phyloP scores from a whole-genome alignment of 768 basidiomycete species.

The Mycena pura region DNA sequence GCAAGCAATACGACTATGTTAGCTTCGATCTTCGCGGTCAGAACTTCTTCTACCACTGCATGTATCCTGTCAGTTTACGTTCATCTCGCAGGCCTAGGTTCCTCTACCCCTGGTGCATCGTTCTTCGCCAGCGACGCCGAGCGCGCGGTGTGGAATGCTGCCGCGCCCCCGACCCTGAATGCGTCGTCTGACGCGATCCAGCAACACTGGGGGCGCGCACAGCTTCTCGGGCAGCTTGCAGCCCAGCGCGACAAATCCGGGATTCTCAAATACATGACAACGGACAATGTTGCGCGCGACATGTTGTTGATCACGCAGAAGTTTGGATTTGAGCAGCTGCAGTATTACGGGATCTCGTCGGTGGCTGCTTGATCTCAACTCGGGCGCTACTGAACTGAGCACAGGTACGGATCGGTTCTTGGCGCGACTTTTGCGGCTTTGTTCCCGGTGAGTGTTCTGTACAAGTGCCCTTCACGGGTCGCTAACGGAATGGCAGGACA shows the following conservation, averaged over 20 bases:
- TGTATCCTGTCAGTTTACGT: neutral
- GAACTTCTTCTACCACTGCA: neutral
- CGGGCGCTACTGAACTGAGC: neutral
- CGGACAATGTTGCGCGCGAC: conserved; percentile 47
- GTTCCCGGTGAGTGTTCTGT: conserved; percentile 38
- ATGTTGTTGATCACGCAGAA: conserved; percentile 45
- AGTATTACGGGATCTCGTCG: conserved; percentile 40
- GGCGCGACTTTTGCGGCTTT: conserved; percentile 42
- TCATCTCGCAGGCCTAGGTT: conserved; percentile 2
- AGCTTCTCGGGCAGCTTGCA: conserved; percentile 40
- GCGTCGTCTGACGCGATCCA: conserved; percentile 35
- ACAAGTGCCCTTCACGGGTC: neutral
- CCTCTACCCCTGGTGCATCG: conserved; percentile 9
- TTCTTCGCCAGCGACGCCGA: conserved; percentile 20
- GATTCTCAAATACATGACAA: conserved; percentile 40
- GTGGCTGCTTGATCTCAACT: neutral
- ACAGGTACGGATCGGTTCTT: conserved; percentile 36
- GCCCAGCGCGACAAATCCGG: conserved; percentile 36
- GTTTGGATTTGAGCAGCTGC: conserved; percentile 39
- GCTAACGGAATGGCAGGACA: conserved; percentile 28
- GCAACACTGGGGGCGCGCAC: conserved; percentile 40
- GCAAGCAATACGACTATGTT: conserved; percentile 2
- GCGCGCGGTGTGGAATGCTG: conserved; percentile 20
- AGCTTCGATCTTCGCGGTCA: conserved; percentile 11
- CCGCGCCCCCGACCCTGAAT: conserved; percentile 23